Percentiles rank a stretch among this genome's conserved stretches.
phyloP scores from a whole-genome alignment of 2,329 filamentous ascomycete species.

The Gaeumannomyces tritici region DNA sequence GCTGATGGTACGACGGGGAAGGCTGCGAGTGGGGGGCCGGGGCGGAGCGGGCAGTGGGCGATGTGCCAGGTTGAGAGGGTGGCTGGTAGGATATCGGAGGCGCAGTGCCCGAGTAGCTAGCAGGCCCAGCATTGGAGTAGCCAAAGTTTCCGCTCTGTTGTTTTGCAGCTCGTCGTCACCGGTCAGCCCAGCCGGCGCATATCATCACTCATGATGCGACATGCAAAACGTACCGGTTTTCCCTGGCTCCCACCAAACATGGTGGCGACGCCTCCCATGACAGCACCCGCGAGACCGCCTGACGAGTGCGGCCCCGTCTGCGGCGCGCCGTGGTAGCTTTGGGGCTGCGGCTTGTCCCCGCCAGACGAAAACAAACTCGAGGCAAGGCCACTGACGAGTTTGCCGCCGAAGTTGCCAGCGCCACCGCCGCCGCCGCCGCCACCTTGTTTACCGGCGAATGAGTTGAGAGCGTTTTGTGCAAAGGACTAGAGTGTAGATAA shows the following conservation, averaged over 20 bases:
- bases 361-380: slow-evolving; percentile 43
- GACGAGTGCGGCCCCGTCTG: slow-evolving; percentile 26
- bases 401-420: slow-evolving; percentile 29
- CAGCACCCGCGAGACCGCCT: slow-evolving; percentile 38
- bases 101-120: slow-evolving; percentile 51
- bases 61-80: slow-evolving; percentile 15
- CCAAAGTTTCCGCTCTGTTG: slow-evolving; percentile 48
- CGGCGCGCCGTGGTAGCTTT: slow-evolving; percentile 40
- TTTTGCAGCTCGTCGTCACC: not conserved
- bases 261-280: slow-evolving; percentile 45
- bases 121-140: slow-evolving; percentile 46
- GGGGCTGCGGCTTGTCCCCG: slow-evolving; percentile 34
- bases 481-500: slow-evolving; percentile 34
- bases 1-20: slow-evolving; percentile 12
- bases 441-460: slow-evolving; percentile 36
- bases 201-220: not conserved
- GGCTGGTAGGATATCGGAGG: slow-evolving; percentile 52
- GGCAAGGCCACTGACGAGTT: slow-evolving; percentile 47
- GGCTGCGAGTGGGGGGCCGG: slow-evolving; percentile 10
- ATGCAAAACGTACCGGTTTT: slow-evolving; percentile 23
- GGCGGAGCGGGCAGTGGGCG: slow-evolving; percentile 9
- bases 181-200: not conserved
- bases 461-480: slow-evolving; percentile 47
- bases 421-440: slow-evolving; percentile 14
- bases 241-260: slow-evolving; percentile 38